Evolutionary conservation across 495 filamentous ascomycete species (phyloP).

Genomic region (Stereocaulon alpinum): DNA sequence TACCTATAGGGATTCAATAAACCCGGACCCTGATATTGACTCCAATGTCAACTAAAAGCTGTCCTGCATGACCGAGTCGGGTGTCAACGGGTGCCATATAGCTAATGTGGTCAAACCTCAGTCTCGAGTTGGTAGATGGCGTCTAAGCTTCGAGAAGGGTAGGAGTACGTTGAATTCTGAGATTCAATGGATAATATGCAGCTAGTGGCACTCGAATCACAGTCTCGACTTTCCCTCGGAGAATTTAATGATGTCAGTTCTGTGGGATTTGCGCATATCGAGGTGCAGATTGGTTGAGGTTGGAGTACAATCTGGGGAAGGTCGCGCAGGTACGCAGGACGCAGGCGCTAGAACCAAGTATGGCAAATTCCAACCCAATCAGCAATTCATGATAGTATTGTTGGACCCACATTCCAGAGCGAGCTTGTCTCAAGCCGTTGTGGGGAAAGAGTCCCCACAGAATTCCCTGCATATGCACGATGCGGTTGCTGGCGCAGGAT

Average conservation of each 20-base stretch:
- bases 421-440: neutral
- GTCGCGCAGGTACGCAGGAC: slow-evolving; percentile 2
- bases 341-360: neutral
- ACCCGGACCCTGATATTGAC: neutral
- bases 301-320: neutral
- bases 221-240: no score
- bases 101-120: neutral
- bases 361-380: neutral
- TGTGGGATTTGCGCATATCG: no score
- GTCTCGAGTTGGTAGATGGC: neutral
- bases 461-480: neutral
- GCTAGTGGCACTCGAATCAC: no score
- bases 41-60: neutral
- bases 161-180: neutral
- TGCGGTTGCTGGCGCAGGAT: neutral
- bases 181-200: no score
- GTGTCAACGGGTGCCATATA: neutral
- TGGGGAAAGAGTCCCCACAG: neutral
- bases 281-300: neutral
- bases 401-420: neutral
- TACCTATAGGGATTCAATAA: neutral
- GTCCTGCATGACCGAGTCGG: neutral
- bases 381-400: no score
- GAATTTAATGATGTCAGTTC: no score
- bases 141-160: neutral